Evolutionary conservation across 1,284 basidiomycete genomes (phyloP), one percentile per base, ranked within the genome.

Genomic region (Ganoderma boninense): DNA sequence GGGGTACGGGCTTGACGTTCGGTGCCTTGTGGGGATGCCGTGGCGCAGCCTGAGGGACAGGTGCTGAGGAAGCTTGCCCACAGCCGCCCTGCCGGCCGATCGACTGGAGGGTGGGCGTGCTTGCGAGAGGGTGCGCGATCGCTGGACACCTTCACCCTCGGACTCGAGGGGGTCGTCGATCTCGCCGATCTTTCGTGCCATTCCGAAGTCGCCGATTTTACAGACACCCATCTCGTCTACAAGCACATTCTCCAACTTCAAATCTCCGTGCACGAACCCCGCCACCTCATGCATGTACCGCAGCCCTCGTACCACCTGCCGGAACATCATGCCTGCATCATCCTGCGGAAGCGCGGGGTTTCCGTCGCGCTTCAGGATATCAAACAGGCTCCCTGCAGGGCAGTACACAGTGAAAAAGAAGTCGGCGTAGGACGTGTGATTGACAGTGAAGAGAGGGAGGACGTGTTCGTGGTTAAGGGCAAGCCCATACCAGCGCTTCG

Each of bases 181-280:
- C 72, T 87, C 86, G 76, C 87, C 89, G 67, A 94, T 89, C 70
- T 83, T 85, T 77, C 86, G 85, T 35, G 95, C 86, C 83, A 97
- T 87, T 64, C 95, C 95, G 82, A 97, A 97, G 81, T 97, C 95
- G 60, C 87, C 85, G 49, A 97, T 93, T 78, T 90, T 89, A 83
- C 93, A 94, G 44, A 90, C 86, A 64, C 95, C 95, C 80, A 89
- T 88, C 77, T 94, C 91, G 80, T 97, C 96, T 68, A 97, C 91
- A 65, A 99, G 88, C 62, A 99, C 92, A 83, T 99, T 99, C 84
- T 99, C 97, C 68, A 98, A 89, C 84, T 99, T 99, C 81, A 99
- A 86, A 82, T 99, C 97, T 74, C 95, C 90, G 83, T 98, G 97
- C 66, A 97, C 91, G 74, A 94, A 88, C 20, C 87, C 84, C 32